phyloP scores from a whole-genome alignment of 331 rosid species.

The Spiraea crenata region DNA sequence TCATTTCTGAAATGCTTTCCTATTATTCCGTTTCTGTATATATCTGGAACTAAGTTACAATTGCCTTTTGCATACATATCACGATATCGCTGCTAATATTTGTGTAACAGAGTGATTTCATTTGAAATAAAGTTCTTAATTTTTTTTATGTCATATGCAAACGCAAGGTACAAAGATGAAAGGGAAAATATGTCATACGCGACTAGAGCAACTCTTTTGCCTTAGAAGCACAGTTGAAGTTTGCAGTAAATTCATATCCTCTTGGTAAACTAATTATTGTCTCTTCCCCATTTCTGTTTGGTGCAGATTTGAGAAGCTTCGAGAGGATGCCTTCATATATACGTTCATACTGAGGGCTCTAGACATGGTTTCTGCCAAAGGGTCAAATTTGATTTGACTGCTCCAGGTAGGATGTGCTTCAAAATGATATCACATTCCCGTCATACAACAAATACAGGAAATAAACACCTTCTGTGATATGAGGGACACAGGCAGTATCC shows the following conservation, averaged over 20 bases:
- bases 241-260: background rate
- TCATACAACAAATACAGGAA: background rate
- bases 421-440: background rate
- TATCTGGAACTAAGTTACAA: too few relatives aligned
- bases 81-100: background rate
- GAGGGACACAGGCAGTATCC: background rate
- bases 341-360: constrained; percentile 66
- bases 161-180: too few relatives aligned
- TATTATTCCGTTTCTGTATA: background rate
- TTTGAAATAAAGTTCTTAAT: background rate
- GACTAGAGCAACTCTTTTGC: background rate
- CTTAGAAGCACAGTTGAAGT: background rate
- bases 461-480: background rate
- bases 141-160: background rate
- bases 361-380: constrained; percentile 38
- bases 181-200: too few relatives aligned
- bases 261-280: background rate
- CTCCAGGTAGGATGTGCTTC: constrained; percentile 4
- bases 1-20: background rate
- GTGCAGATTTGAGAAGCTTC: constrained; percentile 89
- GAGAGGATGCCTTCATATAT: constrained; percentile 76
- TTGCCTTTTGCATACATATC: too few relatives aligned
- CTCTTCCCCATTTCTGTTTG: constrained; percentile 13
- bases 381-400: constrained; percentile 1
- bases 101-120: background rate